Evolutionary conservation across 192 early-diverging fungal genomes (phyloP).

Genomic region (Coemansia sp.): DNA sequence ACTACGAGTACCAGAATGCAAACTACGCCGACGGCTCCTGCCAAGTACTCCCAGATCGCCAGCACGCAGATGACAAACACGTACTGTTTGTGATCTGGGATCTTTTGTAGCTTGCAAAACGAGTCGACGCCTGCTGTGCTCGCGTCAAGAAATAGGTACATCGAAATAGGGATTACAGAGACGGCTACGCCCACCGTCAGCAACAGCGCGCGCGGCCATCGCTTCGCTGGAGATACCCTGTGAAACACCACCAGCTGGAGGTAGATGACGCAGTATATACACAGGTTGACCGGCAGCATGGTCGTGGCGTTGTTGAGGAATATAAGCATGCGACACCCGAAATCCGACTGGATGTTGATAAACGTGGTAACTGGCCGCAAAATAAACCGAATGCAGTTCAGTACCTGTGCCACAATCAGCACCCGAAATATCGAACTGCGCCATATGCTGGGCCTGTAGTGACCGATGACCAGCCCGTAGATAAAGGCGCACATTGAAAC

Average conservation of each 20-base stretch:
- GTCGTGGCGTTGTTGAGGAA: slow-evolving; percentile 24
- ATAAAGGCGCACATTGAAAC: slow-evolving; percentile 18
- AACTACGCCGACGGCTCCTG: slow-evolving; percentile 26
- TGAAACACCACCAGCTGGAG: slow-evolving; percentile 45
- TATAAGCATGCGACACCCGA: slow-evolving; percentile 25
- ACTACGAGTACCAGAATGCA: slow-evolving; percentile 12
- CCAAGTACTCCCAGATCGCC: slow-evolving; percentile 29
- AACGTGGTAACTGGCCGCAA: slow-evolving; percentile 17
- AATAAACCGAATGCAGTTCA: slow-evolving; percentile 36
- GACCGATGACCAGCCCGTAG: slow-evolving; percentile 16
- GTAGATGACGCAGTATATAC: slow-evolving; percentile 41
- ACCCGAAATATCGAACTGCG: slow-evolving; percentile 31
- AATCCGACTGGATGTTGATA: slow-evolving; percentile 2
- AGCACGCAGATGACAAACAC: slow-evolving; percentile 11
- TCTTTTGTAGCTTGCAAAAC: slow-evolving; percentile 10
- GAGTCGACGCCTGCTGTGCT: background rate
- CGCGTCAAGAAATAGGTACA: slow-evolving; percentile 16
- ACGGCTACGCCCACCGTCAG: slow-evolving; percentile 8
- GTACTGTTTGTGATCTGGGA: slow-evolving; percentile 8
- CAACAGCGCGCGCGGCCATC: slow-evolving; percentile 26
- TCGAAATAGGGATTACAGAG: slow-evolving; percentile 21
- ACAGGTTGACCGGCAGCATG: slow-evolving; percentile 19
- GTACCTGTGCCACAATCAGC: slow-evolving; percentile 24
- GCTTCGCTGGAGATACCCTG: slow-evolving; percentile 24
- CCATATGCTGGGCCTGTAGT: slow-evolving; percentile 11